Base-by-base conservation (phyloP, 305 asterid species). In the Fraxinus greggii region DNA sequence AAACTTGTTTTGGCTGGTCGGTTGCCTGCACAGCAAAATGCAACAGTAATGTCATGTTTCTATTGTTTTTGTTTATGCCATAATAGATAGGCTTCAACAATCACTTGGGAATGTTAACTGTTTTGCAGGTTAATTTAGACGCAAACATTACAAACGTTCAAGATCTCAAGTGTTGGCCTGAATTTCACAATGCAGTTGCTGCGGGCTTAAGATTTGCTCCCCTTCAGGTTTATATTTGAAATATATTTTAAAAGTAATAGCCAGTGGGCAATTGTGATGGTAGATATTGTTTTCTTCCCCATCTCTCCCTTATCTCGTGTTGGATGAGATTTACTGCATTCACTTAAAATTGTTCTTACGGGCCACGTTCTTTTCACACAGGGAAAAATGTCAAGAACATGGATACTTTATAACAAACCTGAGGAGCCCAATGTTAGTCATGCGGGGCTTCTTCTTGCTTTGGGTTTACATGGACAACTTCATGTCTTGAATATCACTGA, bases 171-270 rank as follows among this genome's bases (percentile, higher is more conserved):
- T 90, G 92, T 85, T 96, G 99, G 98, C 98, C 99, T 24, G 99
- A 96, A 90, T 96, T 96, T 89, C 98, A 96, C 90, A 96, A 96
- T 87, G 98, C 98, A 72, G 98, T 96, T 84, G 98, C 99, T 84
- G 94, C 99, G 80, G 99, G 99, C 85, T 88, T 96, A 89, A 92
- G 97, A 83, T 91, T 94, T 79, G 92, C 98, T 86, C 97, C 98
- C 33, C 90, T 92, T 78, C 98, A 96, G 99, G 99, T 96, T 80
- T 83, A 63, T 80, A 85, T 83, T 78, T 70, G 42, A 40, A 48
- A 13, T 80, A 36, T 54, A 76, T 56, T 51, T 72, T 72, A 59
- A 23, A 23, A 72, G 67, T 54, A 51, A 79, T 65, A 69, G 75
- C 36, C 24, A 73, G 36, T 29, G 28, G 76, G 45, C 65, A 75